Base-by-base conservation (phyloP, 345 rosid genomes). In the Bruguiera parviflora region DNA sequence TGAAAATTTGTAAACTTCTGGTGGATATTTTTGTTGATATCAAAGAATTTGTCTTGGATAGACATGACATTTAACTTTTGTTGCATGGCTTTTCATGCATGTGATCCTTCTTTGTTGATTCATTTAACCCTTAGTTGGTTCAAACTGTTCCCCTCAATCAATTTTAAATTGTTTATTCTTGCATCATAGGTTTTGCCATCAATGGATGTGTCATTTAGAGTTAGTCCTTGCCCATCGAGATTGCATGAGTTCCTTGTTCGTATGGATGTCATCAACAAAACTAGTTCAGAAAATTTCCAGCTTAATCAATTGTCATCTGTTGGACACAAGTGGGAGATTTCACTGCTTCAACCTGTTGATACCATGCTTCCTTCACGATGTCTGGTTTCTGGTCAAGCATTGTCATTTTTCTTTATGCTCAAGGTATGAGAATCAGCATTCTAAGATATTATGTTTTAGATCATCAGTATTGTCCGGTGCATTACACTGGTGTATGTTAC, bases 301-400 rank as follows among this genome's bases (percentile, higher is more conserved):
- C 75, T 95, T 75, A 81, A 74, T 66, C 99, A 92, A 80, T 69
- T 95, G 76, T 90, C 98, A 67, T 75, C 91, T 67, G 79, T 87
- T 79, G 97, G 98, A 71, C 60, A 69, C 66, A 86, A 84, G 51
- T 95, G 98, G 94, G 91, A 90, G 66, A 85, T 95, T 78, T 89
- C 90, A 25, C 80, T 85, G 82, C 92, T 89, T 75, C 90, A 89
- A 75, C 84, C 91, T 60, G 82, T 80, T 71, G 90, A 86, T 70
- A 31, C 85, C 68, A 77, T 85, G 78, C 77, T 84, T 77, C 84
- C 93, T 77, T 83, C 90, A 59, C 78, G 83, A 52, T 74, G 84
- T 75, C 65, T 95, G 75, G 76, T 81, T 72, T 79, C 95, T 76
- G 97, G 92, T 75, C 94, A 95, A 82, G 92, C 94, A 72, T 64